Evolutionary conservation across 2,329 filamentous ascomycete species (phyloP), one percentile per base, ranked within the genome.

Genomic region (Botryotinia narcissicola): DNA sequence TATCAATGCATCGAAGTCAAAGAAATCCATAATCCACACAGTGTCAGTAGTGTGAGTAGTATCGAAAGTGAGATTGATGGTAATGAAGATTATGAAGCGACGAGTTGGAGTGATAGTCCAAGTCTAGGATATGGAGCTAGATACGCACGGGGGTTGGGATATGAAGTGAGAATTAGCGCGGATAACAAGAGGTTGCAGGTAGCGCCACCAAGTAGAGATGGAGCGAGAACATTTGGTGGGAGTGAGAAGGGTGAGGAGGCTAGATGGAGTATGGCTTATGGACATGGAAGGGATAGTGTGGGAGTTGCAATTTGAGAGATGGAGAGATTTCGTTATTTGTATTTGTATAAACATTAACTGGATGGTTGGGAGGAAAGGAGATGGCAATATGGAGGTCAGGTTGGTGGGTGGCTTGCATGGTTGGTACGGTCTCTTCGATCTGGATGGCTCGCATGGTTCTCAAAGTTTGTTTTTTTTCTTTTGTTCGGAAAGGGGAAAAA

Each of bases 1-100:
- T 91, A 91, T 78, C 86, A 89, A 79, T 87, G 86, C 71, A 82
- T 89, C 25, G 82, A 83, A 73, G 61, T 72, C 1, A 44, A 59
- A 10, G 70, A 67, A 37, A 5, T 29, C 12, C 62, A 72, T 6
- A 68, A 57, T 18, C 70, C 40, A 42, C 70, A 48, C 16, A 68
- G 48, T 25, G 37, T 40, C 1, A 57, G 46, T 42, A 57, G n/a
- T 5, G 62, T 72, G 7, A 72, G 70, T 32, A 68, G 70, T 40
- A 40, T 37, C 12, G 29, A 20, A 4, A 67, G 70, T 63, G 74
- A 73, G 4, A 1, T 42, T 44, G 66, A 69, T 25, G 66, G 66
- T 1, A 69, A 69, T 57, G 66, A 69, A 57, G 66, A 69, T 12
- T 69, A 69, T 25, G 70, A 72, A 35, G 62, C 61, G 29, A 72